Conservation (phyloP, 108 stramenopile genomes). For the Skeletonema grethae region DNA sequence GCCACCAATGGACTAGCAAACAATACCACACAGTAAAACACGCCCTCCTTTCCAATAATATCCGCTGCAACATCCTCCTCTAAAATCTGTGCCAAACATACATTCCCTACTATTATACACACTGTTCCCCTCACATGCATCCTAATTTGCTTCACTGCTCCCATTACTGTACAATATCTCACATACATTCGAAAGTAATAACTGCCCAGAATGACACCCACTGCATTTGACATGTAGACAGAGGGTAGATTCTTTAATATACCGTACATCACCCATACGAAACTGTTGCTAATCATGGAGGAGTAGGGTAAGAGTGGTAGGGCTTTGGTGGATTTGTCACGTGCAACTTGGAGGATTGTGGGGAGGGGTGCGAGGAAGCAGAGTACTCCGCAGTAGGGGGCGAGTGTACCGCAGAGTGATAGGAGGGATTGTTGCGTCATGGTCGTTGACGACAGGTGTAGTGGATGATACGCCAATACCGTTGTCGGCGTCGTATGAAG, state of each 20-base stretch:
- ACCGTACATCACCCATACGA: conserved; percentile 51
- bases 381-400: conserved; percentile 27
- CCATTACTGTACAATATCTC: conserved; percentile 15
- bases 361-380: conserved; percentile 49
- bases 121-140: conserved; percentile 29
- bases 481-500: too few relatives aligned
- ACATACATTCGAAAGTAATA: conserved; percentile 32
- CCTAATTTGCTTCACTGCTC: conserved; percentile 18
- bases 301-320: conserved; percentile 52
- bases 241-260: conserved; percentile 20
- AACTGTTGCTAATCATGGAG: conserved; percentile 41
- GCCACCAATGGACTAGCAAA: conserved; percentile 69
- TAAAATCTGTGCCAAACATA: conserved; percentile 9
- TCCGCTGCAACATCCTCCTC: conserved; percentile 20
- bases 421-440: conserved; percentile 14
- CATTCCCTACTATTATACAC: conserved; percentile 24
- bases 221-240: conserved; percentile 20
- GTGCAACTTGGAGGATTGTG: conserved; percentile 60
- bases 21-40: conserved; percentile 57
- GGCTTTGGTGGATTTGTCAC: conserved; percentile 58
- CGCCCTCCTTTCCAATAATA: conserved; percentile 36
- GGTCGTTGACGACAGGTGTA: not conserved
- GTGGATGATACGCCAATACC: too few relatives aligned
- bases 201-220: conserved; percentile 25
- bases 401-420: conserved; percentile 17